Base-by-base conservation (phyloP, 805 yeast species). In the Kluyveromyces dobzhanskii region DNA sequence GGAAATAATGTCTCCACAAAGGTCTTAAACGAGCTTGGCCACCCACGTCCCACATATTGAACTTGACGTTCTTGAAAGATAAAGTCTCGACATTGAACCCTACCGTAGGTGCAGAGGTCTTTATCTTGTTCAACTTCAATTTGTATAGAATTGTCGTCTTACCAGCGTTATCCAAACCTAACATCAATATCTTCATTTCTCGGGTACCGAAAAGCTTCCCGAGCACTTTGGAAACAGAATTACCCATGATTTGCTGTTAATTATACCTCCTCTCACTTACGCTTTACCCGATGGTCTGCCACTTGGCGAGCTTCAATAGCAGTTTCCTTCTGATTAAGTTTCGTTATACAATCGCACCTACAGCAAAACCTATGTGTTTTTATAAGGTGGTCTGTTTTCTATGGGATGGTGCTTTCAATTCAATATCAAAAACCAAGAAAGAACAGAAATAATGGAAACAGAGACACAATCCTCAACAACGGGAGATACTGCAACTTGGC, bases 31-130 rank as follows among this genome's bases (percentile, higher is more conserved):
- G 71, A 54, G 84, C 94, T 67, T 86, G 97, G 58, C 96, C 97
- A 65, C 97, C 97, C 44, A 92, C 92, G 62, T 85, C 94, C 94
- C 94, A 85, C 57, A 85, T 87, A 44, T 86, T 85, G 66, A 85
- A 83, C 41, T 83, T 78, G 42, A 84, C 80, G 59, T 83, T 83
- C 58, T 80, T 81, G 62, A 80, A 84, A 42, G 82, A 77, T 45
- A 85, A 85, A 3, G 90, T 81, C 61, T 85, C 95, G 35, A 85
- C 92, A 62, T 88, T 88, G 67, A 88, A 88, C 2, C 96, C 96
- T 17, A 86, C 94, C 0, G 95, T 88, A 17, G 96, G 96, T 4
- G 86, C 92, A 0, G 95, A 84, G 31, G 84, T 77, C 44, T 72
- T 71, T 8, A 83, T 73, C 53, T 75, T 84, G 42, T 88, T 87